Conservation (phyloP, 208 protist species). For the Vickermania spadyakhi region DNA sequence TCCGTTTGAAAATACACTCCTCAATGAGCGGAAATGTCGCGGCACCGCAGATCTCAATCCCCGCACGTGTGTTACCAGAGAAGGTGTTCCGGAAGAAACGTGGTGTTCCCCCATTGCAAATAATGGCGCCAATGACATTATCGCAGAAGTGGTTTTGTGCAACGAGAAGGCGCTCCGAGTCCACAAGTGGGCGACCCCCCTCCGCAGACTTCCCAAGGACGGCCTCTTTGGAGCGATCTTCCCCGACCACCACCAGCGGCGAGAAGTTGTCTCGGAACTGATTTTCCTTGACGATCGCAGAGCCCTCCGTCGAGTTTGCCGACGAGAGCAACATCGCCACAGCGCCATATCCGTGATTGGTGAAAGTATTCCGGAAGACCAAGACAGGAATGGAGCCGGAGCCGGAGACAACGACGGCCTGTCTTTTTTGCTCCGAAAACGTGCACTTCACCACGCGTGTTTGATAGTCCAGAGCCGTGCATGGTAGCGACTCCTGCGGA, state of each 20-base stretch:
- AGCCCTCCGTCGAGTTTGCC: neutral
- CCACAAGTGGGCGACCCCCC: neutral
- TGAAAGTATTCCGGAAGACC: constrained; percentile 52
- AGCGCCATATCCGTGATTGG: neutral
- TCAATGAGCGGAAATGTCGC: constrained; percentile 29
- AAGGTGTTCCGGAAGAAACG: constrained; percentile 56
- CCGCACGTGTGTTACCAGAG: constrained; percentile 47
- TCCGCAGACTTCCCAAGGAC: neutral
- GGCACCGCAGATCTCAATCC: constrained; percentile 54
- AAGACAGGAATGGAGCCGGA: constrained; percentile 16
- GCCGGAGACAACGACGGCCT: constrained; percentile 29
- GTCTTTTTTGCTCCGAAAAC: constrained; percentile 21
- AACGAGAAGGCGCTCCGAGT: constrained; percentile 6
- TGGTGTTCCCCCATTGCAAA: constrained; percentile 54
- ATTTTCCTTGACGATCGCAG: neutral
- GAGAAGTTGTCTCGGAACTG: neutral
- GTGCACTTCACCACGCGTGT: constrained; percentile 12
- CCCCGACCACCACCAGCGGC: neutral
- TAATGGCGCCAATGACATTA: constrained; percentile 69
- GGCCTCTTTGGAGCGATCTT: neutral
- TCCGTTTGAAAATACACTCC: constrained; percentile 50
- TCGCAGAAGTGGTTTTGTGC: constrained; percentile 47
- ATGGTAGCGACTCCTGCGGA: neutral
- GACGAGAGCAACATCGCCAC: neutral
- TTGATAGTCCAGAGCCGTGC: constrained; percentile 3